Conservation (phyloP, 2,329 filamentous ascomycete genomes). For the Phyllosticta citriasiana region DNA sequence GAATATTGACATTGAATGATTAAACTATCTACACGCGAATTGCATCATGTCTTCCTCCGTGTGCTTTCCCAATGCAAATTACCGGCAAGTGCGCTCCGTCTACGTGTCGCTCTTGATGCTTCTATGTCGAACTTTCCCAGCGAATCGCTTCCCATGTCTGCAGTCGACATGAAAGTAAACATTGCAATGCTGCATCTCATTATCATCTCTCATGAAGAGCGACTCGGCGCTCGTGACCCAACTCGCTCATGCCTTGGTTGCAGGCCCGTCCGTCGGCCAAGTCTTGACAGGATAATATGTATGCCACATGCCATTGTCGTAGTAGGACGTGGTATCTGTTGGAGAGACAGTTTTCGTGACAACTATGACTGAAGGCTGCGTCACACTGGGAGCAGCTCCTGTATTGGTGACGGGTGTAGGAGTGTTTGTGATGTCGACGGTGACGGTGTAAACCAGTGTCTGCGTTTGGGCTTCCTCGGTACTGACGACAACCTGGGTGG, state of each 20-base stretch:
- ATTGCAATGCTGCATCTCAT: neutral
- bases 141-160: neutral
- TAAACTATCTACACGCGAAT: neutral
- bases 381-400: neutral
- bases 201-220: neutral
- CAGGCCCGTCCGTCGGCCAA: slow-evolving; percentile 8
- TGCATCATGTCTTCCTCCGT: neutral
- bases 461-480: neutral
- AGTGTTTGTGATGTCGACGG: slow-evolving; percentile 3
- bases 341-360: slow-evolving; percentile 20
- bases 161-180: neutral
- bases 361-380: slow-evolving; percentile 16
- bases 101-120: neutral
- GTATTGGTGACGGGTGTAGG: neutral
- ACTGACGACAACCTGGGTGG: neutral
- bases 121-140: neutral
- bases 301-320: slow-evolving; percentile 38
- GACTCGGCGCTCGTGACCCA: neutral
- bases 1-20: neutral
- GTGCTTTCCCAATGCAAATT: neutral
- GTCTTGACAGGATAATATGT: slow-evolving; percentile 31
- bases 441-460: slow-evolving; percentile 6
- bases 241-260: neutral
- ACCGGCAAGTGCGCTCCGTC: neutral
- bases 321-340: slow-evolving; percentile 26